A percentile compares a stretch with the other conserved stretches of the same genome.
Conservation (phyloP, 164 flowering plant species). For the Berberis thunbergii region DNA sequence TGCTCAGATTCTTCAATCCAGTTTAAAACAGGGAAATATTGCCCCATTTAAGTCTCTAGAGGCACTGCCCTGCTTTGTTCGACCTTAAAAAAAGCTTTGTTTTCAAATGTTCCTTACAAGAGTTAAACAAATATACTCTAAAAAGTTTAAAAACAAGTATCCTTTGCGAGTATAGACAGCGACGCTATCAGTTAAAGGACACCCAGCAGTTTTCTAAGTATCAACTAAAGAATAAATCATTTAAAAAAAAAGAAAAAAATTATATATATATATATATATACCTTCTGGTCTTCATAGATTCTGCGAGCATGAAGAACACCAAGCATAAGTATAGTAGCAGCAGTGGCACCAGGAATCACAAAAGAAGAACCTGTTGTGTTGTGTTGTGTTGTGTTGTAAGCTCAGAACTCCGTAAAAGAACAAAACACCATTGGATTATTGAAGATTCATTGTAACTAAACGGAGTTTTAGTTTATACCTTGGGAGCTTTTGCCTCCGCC, state of each 20-base stretch:
- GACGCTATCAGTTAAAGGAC: too few relatives aligned
- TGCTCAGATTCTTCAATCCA: too few relatives aligned
- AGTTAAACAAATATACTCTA: too few relatives aligned
- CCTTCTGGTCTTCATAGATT: conserved; percentile 81
- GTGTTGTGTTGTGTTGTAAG: conserved; percentile 9
- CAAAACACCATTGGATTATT: neutral
- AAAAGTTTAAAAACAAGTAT: too few relatives aligned
- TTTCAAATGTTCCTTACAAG: too few relatives aligned
- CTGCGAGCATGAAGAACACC: conserved; percentile 91
- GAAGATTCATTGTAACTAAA: too few relatives aligned
- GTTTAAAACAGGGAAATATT: too few relatives aligned
- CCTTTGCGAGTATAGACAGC: too few relatives aligned
- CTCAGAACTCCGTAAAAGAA: neutral
- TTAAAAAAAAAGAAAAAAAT: neutral
- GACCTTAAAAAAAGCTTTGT: too few relatives aligned
- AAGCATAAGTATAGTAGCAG: conserved; percentile 89
- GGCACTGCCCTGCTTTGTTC: too few relatives aligned
- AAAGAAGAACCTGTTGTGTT: conserved; percentile 42
- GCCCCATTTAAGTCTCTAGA: too few relatives aligned
- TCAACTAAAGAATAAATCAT: neutral
- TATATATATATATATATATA: conserved; percentile 3
- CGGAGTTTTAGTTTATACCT: conserved; percentile 22
- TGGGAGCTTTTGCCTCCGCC: conserved; percentile 37
- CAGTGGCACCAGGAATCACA: conserved; percentile 83
- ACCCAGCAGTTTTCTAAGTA: neutral